Conservation (phyloP, 805 yeast genomes). For the Candida boidinii region DNA sequence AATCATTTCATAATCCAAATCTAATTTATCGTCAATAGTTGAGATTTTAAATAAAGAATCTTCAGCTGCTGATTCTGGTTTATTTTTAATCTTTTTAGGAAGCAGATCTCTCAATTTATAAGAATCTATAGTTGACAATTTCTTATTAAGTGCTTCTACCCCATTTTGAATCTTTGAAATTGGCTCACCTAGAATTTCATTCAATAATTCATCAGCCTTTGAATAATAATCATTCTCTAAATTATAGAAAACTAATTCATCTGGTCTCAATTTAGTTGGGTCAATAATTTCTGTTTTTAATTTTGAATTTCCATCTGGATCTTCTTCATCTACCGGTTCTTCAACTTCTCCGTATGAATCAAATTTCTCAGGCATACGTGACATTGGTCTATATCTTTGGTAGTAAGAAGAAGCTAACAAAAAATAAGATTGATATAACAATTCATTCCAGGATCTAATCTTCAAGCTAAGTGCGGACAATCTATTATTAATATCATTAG, state of each 20-base stretch:
- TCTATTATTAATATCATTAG: no score
- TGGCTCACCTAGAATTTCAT: slow-evolving; percentile 37
- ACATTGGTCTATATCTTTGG: slow-evolving; percentile 37
- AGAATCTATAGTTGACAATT: no score
- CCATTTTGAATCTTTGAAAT: slow-evolving; percentile 26
- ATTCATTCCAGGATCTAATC: slow-evolving; percentile 43
- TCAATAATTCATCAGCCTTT: slow-evolving; percentile 55
- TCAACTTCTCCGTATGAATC: slow-evolving; percentile 17
- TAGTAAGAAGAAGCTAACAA: slow-evolving; percentile 68
- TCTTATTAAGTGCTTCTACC: slow-evolving; percentile 14
- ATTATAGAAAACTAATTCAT: slow-evolving; percentile 26
- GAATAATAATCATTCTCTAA: slow-evolving; percentile 46
- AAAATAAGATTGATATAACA: slow-evolving; percentile 71
- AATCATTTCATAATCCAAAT: no score
- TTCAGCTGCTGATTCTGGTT: slow-evolving; percentile 3
- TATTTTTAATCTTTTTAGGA: slow-evolving; percentile 3
- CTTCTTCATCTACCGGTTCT: slow-evolving; percentile 14
- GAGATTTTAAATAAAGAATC: background rate
- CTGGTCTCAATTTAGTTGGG: slow-evolving; percentile 11
- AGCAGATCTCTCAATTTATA: no score
- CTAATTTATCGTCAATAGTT: no score
- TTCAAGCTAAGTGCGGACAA: slow-evolving; percentile 17
- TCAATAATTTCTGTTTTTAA: slow-evolving; percentile 13
- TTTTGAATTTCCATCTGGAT: slow-evolving; percentile 1
- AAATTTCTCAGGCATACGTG: slow-evolving; percentile 21